Base-by-base conservation (phyloP, 1,284 basidiomycete genomes). In the Naganishia sp. region DNA sequence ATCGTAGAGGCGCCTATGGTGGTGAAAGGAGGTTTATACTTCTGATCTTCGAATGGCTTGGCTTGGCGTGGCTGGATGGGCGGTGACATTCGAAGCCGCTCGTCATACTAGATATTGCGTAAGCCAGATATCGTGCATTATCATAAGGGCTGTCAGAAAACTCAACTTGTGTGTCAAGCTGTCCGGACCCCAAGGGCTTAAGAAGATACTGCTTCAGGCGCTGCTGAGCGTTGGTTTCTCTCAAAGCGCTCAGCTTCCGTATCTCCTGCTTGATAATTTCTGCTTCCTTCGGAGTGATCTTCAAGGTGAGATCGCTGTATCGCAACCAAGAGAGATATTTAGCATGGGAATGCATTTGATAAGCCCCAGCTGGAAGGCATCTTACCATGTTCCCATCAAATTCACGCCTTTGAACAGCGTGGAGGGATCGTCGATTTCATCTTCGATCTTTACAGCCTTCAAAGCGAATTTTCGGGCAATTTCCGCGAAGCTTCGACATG, bases 341-440 rank as follows among this genome's bases (percentile, higher is more conserved):
- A 28, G 28, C 16, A 13, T n/a, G 28, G 5, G 28, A 28, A 5
- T 28, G 28, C 28, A 2, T 5, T 28, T 5, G 28, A 28, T 28
- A 28, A 28, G 2, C 28, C 28, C 28, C 28, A 28, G 28, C 1
- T 28, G 3, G 28, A 28, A 28, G 28, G 28, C 28, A 28, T 28
- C 59, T 61, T 52, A 52, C 59, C 59, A 61, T 25, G 49, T 28
- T 33, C 50, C 48, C 59, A 11, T 42, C 21, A 52, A 15, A 13
- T 36, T 52, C 13, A 61, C 23, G 18, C 31, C 7, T n/a, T 18
- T 36, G 5, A 21, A 1, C 18, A 42, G 39, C 28, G 11, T 33
- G n/a, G 10, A 42, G 5, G 53, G 53, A 5, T 15, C 18, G n/a
- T 39, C 53, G 10, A 7, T 11, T 49, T 23, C 21, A 21, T 49